Evolutionary conservation across 345 rosid genomes (phyloP).

Genomic region (rapeseed (Brassica napus)): DNA sequence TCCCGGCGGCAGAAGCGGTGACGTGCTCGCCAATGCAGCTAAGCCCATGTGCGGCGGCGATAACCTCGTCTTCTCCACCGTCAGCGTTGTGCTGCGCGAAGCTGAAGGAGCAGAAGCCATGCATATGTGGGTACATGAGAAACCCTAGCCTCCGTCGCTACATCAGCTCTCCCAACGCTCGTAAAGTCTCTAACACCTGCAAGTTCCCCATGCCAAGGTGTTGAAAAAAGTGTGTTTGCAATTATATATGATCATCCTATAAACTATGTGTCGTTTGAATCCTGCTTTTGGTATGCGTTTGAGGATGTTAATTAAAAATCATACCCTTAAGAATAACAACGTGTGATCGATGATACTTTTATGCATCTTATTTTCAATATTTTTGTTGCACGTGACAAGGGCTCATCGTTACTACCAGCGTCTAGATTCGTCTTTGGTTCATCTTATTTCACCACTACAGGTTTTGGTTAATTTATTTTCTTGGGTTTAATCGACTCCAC

Average conservation of each 20-base stretch:
- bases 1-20: slow-evolving; percentile 56
- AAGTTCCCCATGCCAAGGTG: slow-evolving; percentile 91
- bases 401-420: slow-evolving; percentile 44
- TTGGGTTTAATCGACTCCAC: slow-evolving; percentile 55
- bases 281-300: slow-evolving; percentile 19
- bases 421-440: slow-evolving; percentile 40
- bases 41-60: slow-evolving; percentile 80
- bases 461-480: slow-evolving; percentile 62
- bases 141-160: slow-evolving; percentile 72
- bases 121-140: slow-evolving; percentile 80
- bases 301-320: background rate
- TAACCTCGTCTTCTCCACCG: slow-evolving; percentile 70
- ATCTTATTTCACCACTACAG: slow-evolving; percentile 79
- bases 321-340: slow-evolving; percentile 24
- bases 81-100: slow-evolving; percentile 67
- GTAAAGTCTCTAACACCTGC: slow-evolving; percentile 80
- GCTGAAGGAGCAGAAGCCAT: slow-evolving; percentile 85
- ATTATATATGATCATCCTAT: slow-evolving; percentile 8
- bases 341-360: slow-evolving; percentile 23
- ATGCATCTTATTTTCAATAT: slow-evolving; percentile 19
- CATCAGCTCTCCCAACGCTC: slow-evolving; percentile 82
- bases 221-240: slow-evolving; percentile 32
- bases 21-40: slow-evolving; percentile 77
- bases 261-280: background rate
- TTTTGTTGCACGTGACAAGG: slow-evolving; percentile 51